Conservation (phyloP, 352 stramenopile genomes). For the Thalassiosira exigua region DNA sequence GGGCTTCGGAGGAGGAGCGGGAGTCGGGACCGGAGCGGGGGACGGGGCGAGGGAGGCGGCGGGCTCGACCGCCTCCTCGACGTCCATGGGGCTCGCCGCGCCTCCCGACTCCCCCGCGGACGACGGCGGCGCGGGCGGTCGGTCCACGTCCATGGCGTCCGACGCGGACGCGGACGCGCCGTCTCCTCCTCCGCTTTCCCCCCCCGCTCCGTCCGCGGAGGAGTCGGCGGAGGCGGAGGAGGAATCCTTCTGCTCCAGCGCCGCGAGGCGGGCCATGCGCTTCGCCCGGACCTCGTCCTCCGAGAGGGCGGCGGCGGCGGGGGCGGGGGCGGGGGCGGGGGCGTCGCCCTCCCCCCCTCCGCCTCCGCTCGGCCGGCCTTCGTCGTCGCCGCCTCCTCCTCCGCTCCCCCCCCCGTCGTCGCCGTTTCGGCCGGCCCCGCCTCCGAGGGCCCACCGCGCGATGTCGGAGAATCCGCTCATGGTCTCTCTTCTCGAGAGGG, state of each 20-base stretch:
- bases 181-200: too few species aligned
- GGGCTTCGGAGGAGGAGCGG: too few species aligned
- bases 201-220: not conserved
- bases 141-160: constrained; percentile 38
- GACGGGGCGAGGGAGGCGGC: not conserved
- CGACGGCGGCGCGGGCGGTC: not conserved
- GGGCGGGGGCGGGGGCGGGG: too few species aligned
- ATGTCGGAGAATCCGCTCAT: too few species aligned
- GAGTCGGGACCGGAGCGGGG: too few species aligned
- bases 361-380: too few species aligned
- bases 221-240: not conserved
- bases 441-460: too few species aligned
- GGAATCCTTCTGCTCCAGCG: constrained; percentile 50
- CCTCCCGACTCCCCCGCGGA: not conserved
- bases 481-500: too few species aligned
- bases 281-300: constrained; percentile 80
- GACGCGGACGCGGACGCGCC: not conserved
- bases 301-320: constrained; percentile 48
- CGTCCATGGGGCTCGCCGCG: constrained; percentile 25
- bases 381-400: constrained; percentile 90
- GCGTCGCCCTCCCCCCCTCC: too few species aligned
- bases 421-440: constrained; percentile 95
- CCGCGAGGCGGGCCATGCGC: constrained; percentile 73
- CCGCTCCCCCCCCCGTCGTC: too few species aligned
- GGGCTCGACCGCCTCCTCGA: constrained; percentile 33